Percentiles rank a stretch among this genome's conserved stretches.
These are phyloP conservation scores for Thymus mandschuricus DNA, from an alignment of 257 asterid species.

Conservation along the genomic window DNA sequence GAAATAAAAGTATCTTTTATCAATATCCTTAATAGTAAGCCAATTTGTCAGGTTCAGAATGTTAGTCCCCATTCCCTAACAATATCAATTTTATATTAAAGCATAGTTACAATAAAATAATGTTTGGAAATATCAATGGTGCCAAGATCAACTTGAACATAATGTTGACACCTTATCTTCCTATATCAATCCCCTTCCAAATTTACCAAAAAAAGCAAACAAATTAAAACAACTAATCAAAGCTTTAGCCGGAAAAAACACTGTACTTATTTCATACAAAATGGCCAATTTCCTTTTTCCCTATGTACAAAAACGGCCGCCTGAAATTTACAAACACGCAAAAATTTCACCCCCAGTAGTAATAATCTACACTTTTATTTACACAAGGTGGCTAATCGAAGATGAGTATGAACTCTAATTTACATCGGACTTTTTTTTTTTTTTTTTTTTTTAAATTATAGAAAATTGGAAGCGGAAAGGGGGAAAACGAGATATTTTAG, in stretches of 20 bases:
- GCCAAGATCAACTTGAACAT: background rate
- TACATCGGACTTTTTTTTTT: background rate
- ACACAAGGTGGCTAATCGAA: slow-evolving; percentile 4
- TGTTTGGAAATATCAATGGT: background rate
- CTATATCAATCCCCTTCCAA: background rate
- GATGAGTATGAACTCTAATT: background rate
- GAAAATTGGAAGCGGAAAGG: background rate
- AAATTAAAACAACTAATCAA: background rate
- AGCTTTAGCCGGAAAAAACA: background rate
- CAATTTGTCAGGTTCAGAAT: background rate
- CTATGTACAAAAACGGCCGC: slow-evolving; percentile 23
- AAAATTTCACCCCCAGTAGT: background rate
- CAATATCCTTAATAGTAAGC: background rate
- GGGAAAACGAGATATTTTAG: background rate
- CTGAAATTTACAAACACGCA: slow-evolving; percentile 8
- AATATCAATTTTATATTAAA: background rate
- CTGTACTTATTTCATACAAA: slow-evolving; percentile 14
- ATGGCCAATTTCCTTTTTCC: background rate
- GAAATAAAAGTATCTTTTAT: too few relatives aligned
- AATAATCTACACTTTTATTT: slow-evolving; percentile 21
- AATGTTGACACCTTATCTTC: slow-evolving; percentile 23
- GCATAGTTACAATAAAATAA: background rate
- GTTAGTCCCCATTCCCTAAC: background rate
- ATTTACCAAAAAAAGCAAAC: background rate
- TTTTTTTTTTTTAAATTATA: background rate